Conservation (phyloP, 2,329 filamentous ascomycete species). For the Penicillium sp. region DNA sequence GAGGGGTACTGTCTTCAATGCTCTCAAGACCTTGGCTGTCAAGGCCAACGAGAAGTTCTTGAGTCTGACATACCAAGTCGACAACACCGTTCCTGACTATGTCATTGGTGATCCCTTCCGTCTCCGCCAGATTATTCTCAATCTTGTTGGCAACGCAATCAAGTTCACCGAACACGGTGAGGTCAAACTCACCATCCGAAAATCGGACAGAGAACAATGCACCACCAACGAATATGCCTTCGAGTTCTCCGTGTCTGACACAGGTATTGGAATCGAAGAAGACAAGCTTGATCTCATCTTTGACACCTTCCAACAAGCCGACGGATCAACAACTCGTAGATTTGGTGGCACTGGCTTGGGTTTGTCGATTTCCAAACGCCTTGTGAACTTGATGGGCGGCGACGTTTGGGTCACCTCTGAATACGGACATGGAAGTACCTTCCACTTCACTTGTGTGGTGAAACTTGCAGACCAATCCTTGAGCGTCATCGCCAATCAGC, state of each 20-base stretch:
- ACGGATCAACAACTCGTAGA: conserved; percentile 92
- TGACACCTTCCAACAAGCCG: conserved; percentile 97
- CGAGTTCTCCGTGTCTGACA: conserved; percentile 93
- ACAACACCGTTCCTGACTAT: conserved; percentile 89
- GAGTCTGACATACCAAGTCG: conserved; percentile 88
- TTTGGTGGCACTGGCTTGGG: conserved; percentile 94
- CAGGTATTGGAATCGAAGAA: conserved; percentile 91
- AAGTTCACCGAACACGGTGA: conserved; percentile 98
- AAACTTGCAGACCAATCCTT: conserved; percentile 79
- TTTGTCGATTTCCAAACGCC: conserved; percentile 88
- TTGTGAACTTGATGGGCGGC: conserved; percentile 95
- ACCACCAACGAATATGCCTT: conserved; percentile 80
- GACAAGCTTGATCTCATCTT: conserved; percentile 98
- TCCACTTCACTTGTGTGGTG: conserved; percentile 94
- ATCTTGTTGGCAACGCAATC: conserved; percentile 96
- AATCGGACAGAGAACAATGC: conserved; percentile 65
- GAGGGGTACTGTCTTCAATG: conserved; percentile 93
- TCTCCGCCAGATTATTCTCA: conserved; percentile 92
- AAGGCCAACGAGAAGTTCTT: conserved; percentile 95
- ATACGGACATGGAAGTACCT: conserved; percentile 86
- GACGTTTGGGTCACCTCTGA: conserved; percentile 94
- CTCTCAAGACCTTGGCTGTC: conserved; percentile 92
- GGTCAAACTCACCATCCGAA: conserved; percentile 87
- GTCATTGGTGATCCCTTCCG: conserved; percentile 96
- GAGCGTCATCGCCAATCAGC: conserved; percentile 68